A percentile compares a stretch with the other conserved stretches of the same genome.
These are phyloP conservation scores for Sporisorium scitamineum DNA, from an alignment of 1,284 basidiomycete genomes.

Conservation along the genomic window DNA sequence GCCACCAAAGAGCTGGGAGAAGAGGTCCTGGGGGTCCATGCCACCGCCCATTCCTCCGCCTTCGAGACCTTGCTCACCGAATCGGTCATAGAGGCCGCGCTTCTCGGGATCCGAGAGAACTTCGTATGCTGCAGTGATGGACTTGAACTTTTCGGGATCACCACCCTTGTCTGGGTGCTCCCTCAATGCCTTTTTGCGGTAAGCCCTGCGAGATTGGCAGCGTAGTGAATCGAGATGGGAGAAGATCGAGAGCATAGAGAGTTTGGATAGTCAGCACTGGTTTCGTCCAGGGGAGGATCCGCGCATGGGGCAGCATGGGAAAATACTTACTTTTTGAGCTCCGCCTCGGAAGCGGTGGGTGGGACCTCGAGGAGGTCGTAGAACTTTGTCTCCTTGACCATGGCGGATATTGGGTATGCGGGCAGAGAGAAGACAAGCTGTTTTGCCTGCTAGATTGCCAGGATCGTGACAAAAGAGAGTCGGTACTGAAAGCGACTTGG, in stretches of 20 bases:
- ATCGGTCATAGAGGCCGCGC: constrained; percentile 80
- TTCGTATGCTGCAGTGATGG: constrained; percentile 97
- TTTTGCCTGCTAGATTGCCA: background rate
- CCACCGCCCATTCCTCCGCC: constrained; percentile 77
- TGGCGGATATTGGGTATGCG: constrained; percentile 19
- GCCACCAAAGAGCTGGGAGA: constrained; percentile 92
- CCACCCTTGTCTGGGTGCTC: constrained; percentile 95
- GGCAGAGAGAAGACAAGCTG: background rate
- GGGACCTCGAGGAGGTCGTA: constrained; percentile 68
- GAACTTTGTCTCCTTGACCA: constrained; percentile 62
- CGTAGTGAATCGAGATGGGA: background rate
- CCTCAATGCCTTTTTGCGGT: constrained; percentile 65
- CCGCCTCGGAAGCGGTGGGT: constrained; percentile 56
- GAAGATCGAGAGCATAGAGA: background rate
- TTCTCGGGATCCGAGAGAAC: constrained; percentile 90
- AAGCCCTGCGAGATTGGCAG: constrained; percentile 26
- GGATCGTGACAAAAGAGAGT: background rate
- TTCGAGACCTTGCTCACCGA: constrained; percentile 90
- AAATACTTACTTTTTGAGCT: constrained; percentile 67
- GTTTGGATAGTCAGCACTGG: constrained; percentile 10
- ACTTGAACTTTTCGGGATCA: constrained; percentile 95
- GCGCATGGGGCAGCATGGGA: background rate
- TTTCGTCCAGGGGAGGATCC: background rate
- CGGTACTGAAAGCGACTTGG: constrained; percentile 1
- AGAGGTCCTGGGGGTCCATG: constrained; percentile 97